A percentile compares a stretch with the other conserved stretches of the same genome.
phyloP scores from a whole-genome alignment of 768 basidiomycete species.

The Grammothele lineata region DNA sequence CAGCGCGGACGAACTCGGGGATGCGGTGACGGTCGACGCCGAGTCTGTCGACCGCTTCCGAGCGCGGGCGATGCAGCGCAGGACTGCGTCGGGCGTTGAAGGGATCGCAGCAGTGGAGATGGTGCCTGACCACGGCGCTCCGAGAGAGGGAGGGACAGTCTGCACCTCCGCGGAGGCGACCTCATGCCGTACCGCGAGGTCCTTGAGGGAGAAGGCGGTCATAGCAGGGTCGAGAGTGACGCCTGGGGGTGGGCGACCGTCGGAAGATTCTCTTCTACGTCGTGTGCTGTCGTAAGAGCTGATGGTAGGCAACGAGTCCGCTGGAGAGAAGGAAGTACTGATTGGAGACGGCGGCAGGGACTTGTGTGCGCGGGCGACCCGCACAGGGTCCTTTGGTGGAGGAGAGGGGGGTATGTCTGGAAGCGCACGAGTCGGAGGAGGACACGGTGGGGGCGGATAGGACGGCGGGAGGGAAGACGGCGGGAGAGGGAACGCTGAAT shows the following conservation, averaged over 20 bases:
- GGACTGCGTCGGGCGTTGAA: neutral
- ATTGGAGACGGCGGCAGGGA: slow-evolving; percentile 9
- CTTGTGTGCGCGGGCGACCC: slow-evolving; percentile 1
- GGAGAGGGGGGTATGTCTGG: neutral
- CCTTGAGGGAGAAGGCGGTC: too few species aligned
- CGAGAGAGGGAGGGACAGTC: neutral
- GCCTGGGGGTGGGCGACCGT: too few species aligned
- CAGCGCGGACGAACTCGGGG: slow-evolving; percentile 8
- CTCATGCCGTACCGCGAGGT: too few species aligned
- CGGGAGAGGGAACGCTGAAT: slow-evolving; percentile 4
- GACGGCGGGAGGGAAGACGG: too few species aligned
- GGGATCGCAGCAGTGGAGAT: neutral
- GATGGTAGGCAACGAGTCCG: neutral
- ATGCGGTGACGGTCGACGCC: slow-evolving; percentile 7
- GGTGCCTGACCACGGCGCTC: slow-evolving; percentile 4
- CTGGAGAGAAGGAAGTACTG: too few species aligned
- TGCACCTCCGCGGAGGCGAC: too few species aligned
- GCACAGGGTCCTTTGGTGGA: slow-evolving; percentile 7
- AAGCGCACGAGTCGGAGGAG: slow-evolving; percentile 6
- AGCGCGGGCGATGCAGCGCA: too few species aligned
- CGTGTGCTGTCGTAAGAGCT: neutral
- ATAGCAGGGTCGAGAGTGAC: too few species aligned
- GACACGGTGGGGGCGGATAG: slow-evolving; percentile 2
- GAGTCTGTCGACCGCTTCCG: slow-evolving; percentile 7
- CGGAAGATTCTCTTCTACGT: neutral